phyloP scores from a whole-genome alignment of 495 filamentous ascomycete species.

The Trichoderma gamsii region DNA sequence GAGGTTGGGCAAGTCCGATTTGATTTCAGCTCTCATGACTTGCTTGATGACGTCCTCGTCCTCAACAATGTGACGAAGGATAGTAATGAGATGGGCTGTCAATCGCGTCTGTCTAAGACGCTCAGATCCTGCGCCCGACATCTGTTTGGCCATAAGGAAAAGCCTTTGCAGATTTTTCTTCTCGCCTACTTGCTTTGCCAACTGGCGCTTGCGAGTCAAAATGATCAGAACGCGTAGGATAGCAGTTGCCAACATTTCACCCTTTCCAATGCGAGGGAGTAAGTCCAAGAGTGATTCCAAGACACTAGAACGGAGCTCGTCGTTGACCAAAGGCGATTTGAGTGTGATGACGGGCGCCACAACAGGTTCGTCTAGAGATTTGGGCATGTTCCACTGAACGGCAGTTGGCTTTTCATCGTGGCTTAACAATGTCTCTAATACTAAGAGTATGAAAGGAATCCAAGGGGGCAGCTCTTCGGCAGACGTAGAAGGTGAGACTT shows the following conservation, averaged over 20 bases:
- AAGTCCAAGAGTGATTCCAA: slow-evolving; percentile 73
- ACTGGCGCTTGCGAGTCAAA: slow-evolving; percentile 68
- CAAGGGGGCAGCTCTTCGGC: slow-evolving; percentile 76
- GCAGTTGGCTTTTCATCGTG: slow-evolving; percentile 77
- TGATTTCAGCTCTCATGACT: slow-evolving; percentile 89
- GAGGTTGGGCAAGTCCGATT: slow-evolving; percentile 55
- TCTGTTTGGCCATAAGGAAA: slow-evolving; percentile 90
- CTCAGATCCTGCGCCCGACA: slow-evolving; percentile 67
- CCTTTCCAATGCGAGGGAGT: slow-evolving; percentile 78
- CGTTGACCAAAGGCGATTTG: slow-evolving; percentile 57
- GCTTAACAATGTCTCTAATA: slow-evolving; percentile 81
- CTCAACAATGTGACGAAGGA: slow-evolving; percentile 89
- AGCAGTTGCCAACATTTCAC: slow-evolving; percentile 76
- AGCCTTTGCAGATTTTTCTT: slow-evolving; percentile 83
- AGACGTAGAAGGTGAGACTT: slow-evolving; percentile 58
- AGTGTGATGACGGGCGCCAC: slow-evolving; percentile 51
- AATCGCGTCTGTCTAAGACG: slow-evolving; percentile 63
- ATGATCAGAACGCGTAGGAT: slow-evolving; percentile 82
- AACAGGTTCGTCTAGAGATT: slow-evolving; percentile 46
- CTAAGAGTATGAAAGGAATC: slow-evolving; percentile 83
- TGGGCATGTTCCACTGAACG: slow-evolving; percentile 64
- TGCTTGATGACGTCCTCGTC: slow-evolving; percentile 86
- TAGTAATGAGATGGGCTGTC: slow-evolving; percentile 62
- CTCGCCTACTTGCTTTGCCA: slow-evolving; percentile 72
- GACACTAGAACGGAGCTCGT: slow-evolving; percentile 60